Percentiles rank a stretch among this genome's conserved stretches.
Evolutionary conservation across 129 eudicot species (phyloP).

Genomic region (Saussurea involucrata): DNA sequence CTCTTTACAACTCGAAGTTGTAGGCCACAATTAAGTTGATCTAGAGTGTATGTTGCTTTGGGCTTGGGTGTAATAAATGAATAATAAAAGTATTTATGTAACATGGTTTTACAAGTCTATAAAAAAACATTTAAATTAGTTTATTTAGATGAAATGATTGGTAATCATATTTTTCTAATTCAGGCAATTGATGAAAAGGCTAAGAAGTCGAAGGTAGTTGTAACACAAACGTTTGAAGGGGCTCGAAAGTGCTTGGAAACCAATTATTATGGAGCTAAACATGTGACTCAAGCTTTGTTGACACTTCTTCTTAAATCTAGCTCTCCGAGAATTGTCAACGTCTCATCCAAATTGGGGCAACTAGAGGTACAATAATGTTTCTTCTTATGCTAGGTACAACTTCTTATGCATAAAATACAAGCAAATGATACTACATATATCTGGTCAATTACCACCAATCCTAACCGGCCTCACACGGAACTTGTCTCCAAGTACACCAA

Average conservation of each 20-base stretch:
- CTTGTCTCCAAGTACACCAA: too few relatives aligned
- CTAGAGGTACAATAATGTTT: conserved; percentile 23
- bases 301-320: conserved; percentile 33
- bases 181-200: conserved; percentile 31
- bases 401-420: conserved; percentile 3
- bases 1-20: neutral
- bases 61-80: neutral
- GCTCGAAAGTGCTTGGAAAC: conserved; percentile 37
- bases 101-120: neutral
- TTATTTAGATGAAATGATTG: neutral
- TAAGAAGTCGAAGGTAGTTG: neutral
- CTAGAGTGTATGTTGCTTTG: neutral
- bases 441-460: too few relatives aligned
- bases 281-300: conserved; percentile 35
- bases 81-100: too few relatives aligned
- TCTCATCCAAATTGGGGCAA: conserved; percentile 38
- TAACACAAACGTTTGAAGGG: conserved; percentile 33
- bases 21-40: neutral
- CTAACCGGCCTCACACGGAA: too few relatives aligned
- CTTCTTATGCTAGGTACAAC: neutral
- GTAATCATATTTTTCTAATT: neutral
- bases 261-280: conserved; percentile 41
- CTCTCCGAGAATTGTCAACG: conserved; percentile 37
- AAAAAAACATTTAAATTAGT: neutral
- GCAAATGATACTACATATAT: neutral